phyloP scores from a whole-genome alignment of 805 yeast genomes.

The Candida takata region DNA sequence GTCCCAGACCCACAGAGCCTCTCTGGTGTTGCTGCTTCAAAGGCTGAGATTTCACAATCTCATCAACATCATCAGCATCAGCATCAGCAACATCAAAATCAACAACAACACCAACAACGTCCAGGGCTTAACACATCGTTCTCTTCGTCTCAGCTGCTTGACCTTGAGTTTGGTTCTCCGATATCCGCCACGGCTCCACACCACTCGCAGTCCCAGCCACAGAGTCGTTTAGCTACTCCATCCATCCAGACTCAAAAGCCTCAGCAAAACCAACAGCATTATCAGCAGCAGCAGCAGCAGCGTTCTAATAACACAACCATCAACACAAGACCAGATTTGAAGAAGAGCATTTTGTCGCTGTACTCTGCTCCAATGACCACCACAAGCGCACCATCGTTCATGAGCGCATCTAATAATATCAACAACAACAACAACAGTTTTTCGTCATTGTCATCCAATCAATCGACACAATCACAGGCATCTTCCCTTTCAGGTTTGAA shows the following conservation, averaged over 20 bases:
- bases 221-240: constrained; percentile 4
- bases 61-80: constrained; percentile 9
- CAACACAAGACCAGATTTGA: constrained; percentile 68
- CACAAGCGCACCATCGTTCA: constrained; percentile 19
- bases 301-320: constrained; percentile 6
- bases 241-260: constrained; percentile 9
- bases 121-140: neutral
- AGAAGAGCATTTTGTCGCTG: constrained; percentile 83
- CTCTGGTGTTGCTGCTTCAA: constrained; percentile 1
- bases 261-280: constrained; percentile 10
- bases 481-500: neutral
- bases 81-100: constrained; percentile 8
- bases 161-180: constrained; percentile 26
- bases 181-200: constrained; percentile 13
- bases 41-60: too few relatives aligned
- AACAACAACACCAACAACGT: constrained; percentile 3
- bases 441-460: constrained; percentile 3
- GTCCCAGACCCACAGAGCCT: constrained; percentile 49
- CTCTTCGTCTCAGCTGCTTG: constrained; percentile 16
- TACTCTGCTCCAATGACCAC: constrained; percentile 53
- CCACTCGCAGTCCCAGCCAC: constrained; percentile 5
- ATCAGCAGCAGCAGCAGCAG: constrained; percentile 12
- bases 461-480: constrained; percentile 4
- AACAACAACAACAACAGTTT: neutral
- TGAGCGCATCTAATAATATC: neutral